Base-by-base conservation (phyloP, 495 filamentous ascomycete species). In the Aspergillus funiculosus region DNA sequence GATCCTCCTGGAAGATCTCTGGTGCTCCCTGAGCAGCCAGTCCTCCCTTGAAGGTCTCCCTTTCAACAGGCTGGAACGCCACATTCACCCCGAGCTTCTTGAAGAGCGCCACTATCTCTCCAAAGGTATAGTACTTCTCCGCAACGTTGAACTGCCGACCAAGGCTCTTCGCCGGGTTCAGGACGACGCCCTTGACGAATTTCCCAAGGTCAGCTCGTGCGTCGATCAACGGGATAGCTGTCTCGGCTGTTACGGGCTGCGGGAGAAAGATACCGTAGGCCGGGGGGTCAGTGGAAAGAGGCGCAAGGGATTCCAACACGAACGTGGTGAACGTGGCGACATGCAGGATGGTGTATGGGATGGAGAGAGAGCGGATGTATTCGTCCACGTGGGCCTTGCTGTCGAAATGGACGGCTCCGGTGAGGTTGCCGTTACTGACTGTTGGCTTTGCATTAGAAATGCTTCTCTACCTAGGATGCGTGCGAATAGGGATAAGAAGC, bases 351-450 rank as follows among this genome's bases (percentile, higher is more conserved):
- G 40, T 32, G 15, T 43, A 18, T 13, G 40, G 40, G 15, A 43
- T 32, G 1, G 13, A 7, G 4, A 43, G 27, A 2, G 6, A 14
- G 40, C 27, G 40, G 25, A 43, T 31, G 13, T 43, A 21, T 5
- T 43, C 40, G 40, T 43, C 40, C 7, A 43, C 40, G 1, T 5
- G 15, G 14, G 40, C 40, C 14, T 43, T 43, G 15, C 40, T 18
- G 40, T 43, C 40, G 27, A 43, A 43, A 18, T 43, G 40, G 6
- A 43, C 14, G 1, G 21, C 40, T 18, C 5, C 18, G 40, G 40
- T 43, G 27, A 20, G 14, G 21, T 43, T 43, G 25, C 30, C 30
- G 40, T 43, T 32, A 9, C 8, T 20, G 2, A 43, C 40, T 43
- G 21, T 6, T 26, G 6, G n/a, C 5, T 2, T 36, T 13, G 18